Percentiles rank a stretch among this genome's conserved stretches.
Conservation (phyloP, 768 basidiomycete genomes). For the Collybia mongolica region DNA sequence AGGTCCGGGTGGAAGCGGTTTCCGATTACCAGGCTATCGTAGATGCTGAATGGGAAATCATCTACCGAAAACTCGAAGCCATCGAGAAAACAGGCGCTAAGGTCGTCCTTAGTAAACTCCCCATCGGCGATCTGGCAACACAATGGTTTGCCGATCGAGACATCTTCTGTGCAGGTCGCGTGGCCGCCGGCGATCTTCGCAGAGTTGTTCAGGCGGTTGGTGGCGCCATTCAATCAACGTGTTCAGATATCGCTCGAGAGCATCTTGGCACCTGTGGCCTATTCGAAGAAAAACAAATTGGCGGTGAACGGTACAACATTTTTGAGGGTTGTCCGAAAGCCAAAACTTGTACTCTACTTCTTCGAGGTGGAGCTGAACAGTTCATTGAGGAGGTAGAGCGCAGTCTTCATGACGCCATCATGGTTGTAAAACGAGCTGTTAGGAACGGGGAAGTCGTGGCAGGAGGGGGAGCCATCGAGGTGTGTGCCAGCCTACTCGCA, state of each 20-base stretch:
- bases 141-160: conserved; percentile 99
- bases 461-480: conserved; percentile 97
- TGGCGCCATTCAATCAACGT: conserved; percentile 92
- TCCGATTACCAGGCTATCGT: conserved; percentile 99
- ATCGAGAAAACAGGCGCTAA: conserved; percentile 97
- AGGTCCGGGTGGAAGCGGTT: conserved; percentile 95
- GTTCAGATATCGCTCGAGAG: conserved; percentile 85
- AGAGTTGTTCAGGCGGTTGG: conserved; percentile 96
- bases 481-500: conserved; percentile 27
- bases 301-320: conserved; percentile 94
- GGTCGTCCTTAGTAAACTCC: conserved; percentile 95
- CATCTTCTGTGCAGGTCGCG: conserved; percentile 98
- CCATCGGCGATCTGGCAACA: conserved; percentile 97
- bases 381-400: conserved; percentile 99
- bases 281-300: conserved; percentile 95
- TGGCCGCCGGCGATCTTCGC: conserved; percentile 84
- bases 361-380: conserved; percentile 97
- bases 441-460: conserved; percentile 96
- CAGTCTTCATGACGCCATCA: conserved; percentile 96
- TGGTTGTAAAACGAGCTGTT: conserved; percentile 99
- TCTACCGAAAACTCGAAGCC: conserved; percentile 94
- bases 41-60: conserved; percentile 99
- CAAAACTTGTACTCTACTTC: conserved; percentile 91
- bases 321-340: conserved; percentile 93
- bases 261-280: conserved; percentile 92